Evolutionary conservation across 768 basidiomycete species (phyloP), one percentile per base, ranked within the genome.

Genomic region (Leccinum aurantiacum): DNA sequence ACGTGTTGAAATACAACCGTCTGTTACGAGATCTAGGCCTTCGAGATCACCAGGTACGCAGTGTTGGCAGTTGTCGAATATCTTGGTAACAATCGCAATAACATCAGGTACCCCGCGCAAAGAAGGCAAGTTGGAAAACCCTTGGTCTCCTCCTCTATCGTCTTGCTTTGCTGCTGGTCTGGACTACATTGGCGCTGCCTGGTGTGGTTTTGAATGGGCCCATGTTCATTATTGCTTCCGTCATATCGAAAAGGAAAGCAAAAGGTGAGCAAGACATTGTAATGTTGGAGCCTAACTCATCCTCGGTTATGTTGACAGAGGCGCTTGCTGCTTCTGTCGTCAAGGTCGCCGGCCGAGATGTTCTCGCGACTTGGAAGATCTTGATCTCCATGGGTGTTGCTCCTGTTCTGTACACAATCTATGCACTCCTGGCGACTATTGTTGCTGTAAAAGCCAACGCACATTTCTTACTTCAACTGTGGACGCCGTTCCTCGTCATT

Each of bases 321-420:
- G 96, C 96, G 6, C 87, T 98, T 60, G 96, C 96, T 31, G 94
- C 90, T 3, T 98, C 95, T 8, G 86, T 85, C 4, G 96, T 98
- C 71, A 98, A 98, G 76, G 86, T 98, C 54, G 92, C 92, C 19
- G 96, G 88, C n/a, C 84, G 92, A 44, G 96, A 98, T 67, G 96
- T 98, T n/a, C 79, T 98, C 17, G 95, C 93, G 1, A 95, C 95
- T 5, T 98, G 96, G 96, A 98, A 98, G 73, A 87, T 98, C 35
- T 82, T 98, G 31, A 93, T 98, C 57, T 95, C 93, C 3, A 78
- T 98, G 57, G 96, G 88, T n/a, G 79, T 91, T 44, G 89, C 93
- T 5, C 96, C 96, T 10, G 78, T 95, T 6, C 76, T 98, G 38
- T 98, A 96, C 77, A 72, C 83, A 4, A 75, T 91, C 65, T 98